phyloP scores from a whole-genome alignment of 129 eudicot species.

The Saussurea involucrata region DNA sequence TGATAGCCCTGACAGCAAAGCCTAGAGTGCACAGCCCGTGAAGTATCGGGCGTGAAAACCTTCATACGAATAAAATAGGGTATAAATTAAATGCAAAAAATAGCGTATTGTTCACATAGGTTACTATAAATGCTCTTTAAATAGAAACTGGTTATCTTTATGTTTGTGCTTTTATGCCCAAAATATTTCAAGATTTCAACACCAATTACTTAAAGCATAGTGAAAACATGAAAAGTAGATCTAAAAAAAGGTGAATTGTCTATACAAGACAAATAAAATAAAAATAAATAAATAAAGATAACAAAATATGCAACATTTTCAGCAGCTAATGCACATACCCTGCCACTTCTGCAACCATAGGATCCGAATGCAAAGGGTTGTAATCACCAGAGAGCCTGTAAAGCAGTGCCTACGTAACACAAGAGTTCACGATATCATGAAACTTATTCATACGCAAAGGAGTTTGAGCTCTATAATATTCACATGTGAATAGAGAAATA shows the following conservation, averaged over 20 bases:
- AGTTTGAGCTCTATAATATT: not conserved
- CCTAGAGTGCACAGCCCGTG: conserved; percentile 96
- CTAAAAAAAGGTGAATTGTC: not conserved
- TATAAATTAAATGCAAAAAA: conserved; percentile 3
- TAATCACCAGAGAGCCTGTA: conserved; percentile 98
- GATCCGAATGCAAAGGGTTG: conserved; percentile 95
- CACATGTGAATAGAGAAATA: too few species aligned
- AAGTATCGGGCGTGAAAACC: conserved; percentile 94
- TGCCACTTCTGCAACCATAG: conserved; percentile 72
- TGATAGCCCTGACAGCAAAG: conserved; percentile 84
- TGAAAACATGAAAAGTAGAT: not conserved
- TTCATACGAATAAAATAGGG: conserved; percentile 8
- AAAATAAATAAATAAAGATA: not conserved
- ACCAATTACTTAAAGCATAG: not conserved
- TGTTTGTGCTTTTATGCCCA: not conserved
- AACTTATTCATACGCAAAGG: not conserved
- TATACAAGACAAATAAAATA: not conserved
- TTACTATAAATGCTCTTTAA: not conserved
- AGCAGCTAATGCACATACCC: conserved; percentile 50
- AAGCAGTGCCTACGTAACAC: conserved; percentile 72
- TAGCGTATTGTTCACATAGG: not conserved
- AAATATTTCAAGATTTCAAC: not conserved
- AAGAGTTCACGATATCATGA: not conserved
- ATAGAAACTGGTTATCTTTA: not conserved
- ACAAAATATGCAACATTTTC: not conserved